Base-by-base conservation (phyloP, 2,329 filamentous ascomycete species). In the Aspergillus aculeatus region DNA sequence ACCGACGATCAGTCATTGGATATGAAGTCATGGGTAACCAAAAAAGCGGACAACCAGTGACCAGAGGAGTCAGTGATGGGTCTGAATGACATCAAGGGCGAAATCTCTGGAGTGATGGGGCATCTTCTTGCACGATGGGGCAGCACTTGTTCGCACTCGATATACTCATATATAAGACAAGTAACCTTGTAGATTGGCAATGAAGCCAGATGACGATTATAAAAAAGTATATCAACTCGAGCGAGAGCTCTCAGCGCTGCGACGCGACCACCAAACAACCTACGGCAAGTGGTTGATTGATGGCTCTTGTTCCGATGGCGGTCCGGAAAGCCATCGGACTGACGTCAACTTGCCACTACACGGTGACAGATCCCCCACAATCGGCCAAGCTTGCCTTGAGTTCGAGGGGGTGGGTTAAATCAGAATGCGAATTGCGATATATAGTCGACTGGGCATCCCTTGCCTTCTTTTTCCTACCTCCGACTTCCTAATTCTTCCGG, bases 341-440 rank as follows among this genome's bases (percentile, higher is more conserved):
- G 53, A 55, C 53, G 53, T 55, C 53, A 55, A 26, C 26, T 55
- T 55, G 53, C 53, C 53, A 55, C 53, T 44, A 16, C 53, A 41
- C 47, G 41, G 41, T 47, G 47, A 47, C 41, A 55, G 53, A 55
- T 55, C 53, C 53, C 53, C 53, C 53, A 55, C 53, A 55, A 55
- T 55, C 38, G 19, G 53, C 19, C 53, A 35, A 35, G 32, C 32
- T 35, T 35, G 14, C 32, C 32, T 16, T 16, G 32, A 16, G 32
- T 35, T 35, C 14, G 32, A 12, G 5, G 32, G 4, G 32, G 32
- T 12, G 32, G 26, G 26, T 29, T 29, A 29, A 16, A 16, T 12
- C 4, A 16, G 12, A 35, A 16, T 12, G 32, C 11, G 10, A 16
- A 35, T 12, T 35, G 32, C 32, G 32, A 44, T 44, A 44, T 44